Conservation (phyloP, 768 basidiomycete species). For the Boletus pseudo-olivaceus region DNA sequence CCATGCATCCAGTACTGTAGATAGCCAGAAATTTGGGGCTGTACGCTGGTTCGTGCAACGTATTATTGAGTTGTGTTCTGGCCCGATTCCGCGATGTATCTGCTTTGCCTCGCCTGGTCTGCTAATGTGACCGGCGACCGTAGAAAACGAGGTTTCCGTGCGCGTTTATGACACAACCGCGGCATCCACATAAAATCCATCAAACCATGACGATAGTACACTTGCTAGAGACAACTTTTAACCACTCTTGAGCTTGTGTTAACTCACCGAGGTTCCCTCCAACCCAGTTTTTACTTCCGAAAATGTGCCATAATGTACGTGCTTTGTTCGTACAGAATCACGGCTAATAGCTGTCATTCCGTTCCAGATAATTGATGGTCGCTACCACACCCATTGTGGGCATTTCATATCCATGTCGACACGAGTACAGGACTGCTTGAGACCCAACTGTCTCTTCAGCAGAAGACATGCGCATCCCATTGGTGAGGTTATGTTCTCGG, state of each 20-base stretch:
- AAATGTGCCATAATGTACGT: conserved; percentile 76
- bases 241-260: conserved; percentile 17
- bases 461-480: conserved; percentile 54
- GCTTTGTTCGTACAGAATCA: neutral
- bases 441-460: conserved; percentile 68
- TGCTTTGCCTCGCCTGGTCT: conserved; percentile 37
- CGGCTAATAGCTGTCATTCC: neutral
- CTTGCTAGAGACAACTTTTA: conserved; percentile 15
- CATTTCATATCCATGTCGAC: conserved; percentile 76
- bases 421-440: conserved; percentile 61
- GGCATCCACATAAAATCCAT: conserved; percentile 30
- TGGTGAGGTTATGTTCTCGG: conserved; percentile 35
- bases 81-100: conserved; percentile 19
- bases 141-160: conserved; percentile 39
- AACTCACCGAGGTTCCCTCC: conserved; percentile 11
- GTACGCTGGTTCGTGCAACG: conserved; percentile 16
- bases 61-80: conserved; percentile 22
- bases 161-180: conserved; percentile 32
- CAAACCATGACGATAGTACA: conserved; percentile 9
- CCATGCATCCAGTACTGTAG: conserved; percentile 8
- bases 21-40: conserved; percentile 8
- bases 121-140: conserved; percentile 32
- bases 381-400: conserved; percentile 63
- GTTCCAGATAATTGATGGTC: conserved; percentile 69
- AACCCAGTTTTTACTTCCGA: conserved; percentile 14